phyloP scores from a whole-genome alignment of 2,329 filamentous ascomycete species.

The Apiospora phragmitis region DNA sequence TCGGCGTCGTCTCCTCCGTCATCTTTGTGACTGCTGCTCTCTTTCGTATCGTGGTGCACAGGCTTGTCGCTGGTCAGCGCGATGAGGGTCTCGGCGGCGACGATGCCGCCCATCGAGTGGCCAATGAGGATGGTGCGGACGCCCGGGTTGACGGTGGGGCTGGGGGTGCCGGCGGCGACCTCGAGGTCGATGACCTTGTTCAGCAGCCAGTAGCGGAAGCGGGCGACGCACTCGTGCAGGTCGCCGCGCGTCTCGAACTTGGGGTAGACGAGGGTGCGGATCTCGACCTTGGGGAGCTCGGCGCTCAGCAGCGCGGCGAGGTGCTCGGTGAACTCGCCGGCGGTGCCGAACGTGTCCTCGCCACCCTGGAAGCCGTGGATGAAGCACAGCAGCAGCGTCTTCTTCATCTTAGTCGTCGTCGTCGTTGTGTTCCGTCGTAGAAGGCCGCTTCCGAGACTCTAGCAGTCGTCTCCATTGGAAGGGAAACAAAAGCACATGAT shows the following conservation, averaged over 20 bases:
- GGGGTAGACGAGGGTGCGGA: constrained; percentile 72
- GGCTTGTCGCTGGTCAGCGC: constrained; percentile 62
- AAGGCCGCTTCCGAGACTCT: background rate
- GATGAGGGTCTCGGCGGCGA: constrained; percentile 85
- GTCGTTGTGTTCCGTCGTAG: background rate
- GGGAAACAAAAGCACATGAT: background rate
- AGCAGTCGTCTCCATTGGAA: background rate
- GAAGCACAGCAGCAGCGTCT: constrained; percentile 79
- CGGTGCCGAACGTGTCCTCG: constrained; percentile 72
- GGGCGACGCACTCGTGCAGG: constrained; percentile 66
- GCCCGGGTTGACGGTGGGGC: constrained; percentile 33
- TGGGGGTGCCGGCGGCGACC: constrained; percentile 63
- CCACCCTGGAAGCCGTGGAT: constrained; percentile 89
- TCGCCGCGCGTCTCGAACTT: constrained; percentile 82
- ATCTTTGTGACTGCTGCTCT: constrained; percentile 37
- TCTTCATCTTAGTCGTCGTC: constrained; percentile 59
- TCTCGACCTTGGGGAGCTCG: constrained; percentile 67
- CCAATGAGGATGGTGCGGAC: constrained; percentile 33
- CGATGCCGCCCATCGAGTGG: constrained; percentile 74
- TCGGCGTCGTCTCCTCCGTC: constrained; percentile 30
- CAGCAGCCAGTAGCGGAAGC: constrained; percentile 81
- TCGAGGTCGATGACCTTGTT: constrained; percentile 94
- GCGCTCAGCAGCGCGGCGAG: constrained; percentile 64
- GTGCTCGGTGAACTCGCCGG: constrained; percentile 69
- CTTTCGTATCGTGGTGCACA: constrained; percentile 37